A percentile compares a stretch with the other conserved stretches of the same genome.
Conservation (phyloP, 495 filamentous ascomycete species). For the Lophiotrema nucula region DNA sequence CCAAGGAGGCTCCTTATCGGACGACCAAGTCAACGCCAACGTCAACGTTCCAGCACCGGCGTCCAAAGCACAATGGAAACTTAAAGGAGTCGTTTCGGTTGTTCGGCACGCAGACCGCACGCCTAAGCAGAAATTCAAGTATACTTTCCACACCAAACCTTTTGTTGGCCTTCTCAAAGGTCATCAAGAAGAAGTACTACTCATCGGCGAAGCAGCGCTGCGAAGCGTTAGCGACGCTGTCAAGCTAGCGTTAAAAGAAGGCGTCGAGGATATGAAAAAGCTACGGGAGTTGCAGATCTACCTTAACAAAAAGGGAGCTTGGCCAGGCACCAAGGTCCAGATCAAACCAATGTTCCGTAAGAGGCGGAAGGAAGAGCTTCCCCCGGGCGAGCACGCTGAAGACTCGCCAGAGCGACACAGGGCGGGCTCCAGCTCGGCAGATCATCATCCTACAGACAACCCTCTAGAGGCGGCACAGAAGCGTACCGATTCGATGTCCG, state of each 20-base stretch:
- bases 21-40: conserved; percentile 37
- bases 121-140: conserved; percentile 98
- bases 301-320: conserved; percentile 84
- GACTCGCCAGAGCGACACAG: conserved; percentile 24
- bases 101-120: conserved; percentile 95
- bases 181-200: conserved; percentile 92
- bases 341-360: conserved; percentile 98
- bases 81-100: conserved; percentile 98
- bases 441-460: background rate
- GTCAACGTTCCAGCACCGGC: conserved; percentile 68
- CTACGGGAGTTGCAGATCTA: conserved; percentile 79
- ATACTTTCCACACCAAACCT: conserved; percentile 94
- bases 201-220: conserved; percentile 89
- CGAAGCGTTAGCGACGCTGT: conserved; percentile 85
- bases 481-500: conserved; percentile 78
- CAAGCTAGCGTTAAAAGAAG: conserved; percentile 69
- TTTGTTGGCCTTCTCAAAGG: conserved; percentile 93
- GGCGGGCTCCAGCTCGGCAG: conserved; percentile 13
- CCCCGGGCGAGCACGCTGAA: conserved; percentile 24
- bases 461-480: conserved; percentile 21
- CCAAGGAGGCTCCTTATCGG: conserved; percentile 28
- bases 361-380: conserved; percentile 60
- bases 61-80: conserved; percentile 92
- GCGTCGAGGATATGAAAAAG: conserved; percentile 81
- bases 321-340: conserved; percentile 96